Percentiles rank a stretch among this genome's conserved stretches.
These are phyloP conservation scores for Amanita fuliginea DNA, from an alignment of 768 basidiomycete genomes.

Conservation along the genomic window DNA sequence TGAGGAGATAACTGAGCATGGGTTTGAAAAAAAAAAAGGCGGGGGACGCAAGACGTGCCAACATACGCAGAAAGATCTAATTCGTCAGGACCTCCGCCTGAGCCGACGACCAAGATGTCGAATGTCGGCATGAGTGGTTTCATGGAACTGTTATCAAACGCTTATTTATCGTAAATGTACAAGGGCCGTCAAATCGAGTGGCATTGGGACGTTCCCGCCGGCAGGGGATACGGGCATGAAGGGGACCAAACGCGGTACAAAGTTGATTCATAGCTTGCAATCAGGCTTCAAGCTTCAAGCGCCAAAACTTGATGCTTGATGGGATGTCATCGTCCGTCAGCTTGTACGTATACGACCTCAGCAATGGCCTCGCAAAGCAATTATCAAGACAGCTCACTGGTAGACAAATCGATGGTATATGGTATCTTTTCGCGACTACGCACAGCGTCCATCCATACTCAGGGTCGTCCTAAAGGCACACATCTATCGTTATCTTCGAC, in stretches of 20 bases:
- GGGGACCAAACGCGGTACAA: background rate
- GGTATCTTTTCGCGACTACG: slow-evolving; percentile 30
- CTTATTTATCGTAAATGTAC: background rate
- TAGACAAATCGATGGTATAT: slow-evolving; percentile 87
- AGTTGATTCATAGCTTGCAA: background rate
- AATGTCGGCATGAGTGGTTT: slow-evolving; percentile 33
- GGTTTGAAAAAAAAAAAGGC: slow-evolving; percentile 9
- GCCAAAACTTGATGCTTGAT: too few species aligned
- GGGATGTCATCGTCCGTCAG: slow-evolving; percentile 47
- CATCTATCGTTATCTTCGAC: slow-evolving; percentile 79
- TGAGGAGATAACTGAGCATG: slow-evolving; percentile 71
- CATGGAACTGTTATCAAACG: background rate
- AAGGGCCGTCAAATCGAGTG: background rate
- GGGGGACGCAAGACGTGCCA: slow-evolving; percentile 4
- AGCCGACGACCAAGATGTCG: slow-evolving; percentile 67
- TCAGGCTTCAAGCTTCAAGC: too few species aligned
- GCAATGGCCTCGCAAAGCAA: slow-evolving; percentile 71
- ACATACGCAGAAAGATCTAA: slow-evolving; percentile 80
- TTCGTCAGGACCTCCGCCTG: slow-evolving; percentile 86
- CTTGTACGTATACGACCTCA: slow-evolving; percentile 88
- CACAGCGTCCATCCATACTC: background rate
- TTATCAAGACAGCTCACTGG: slow-evolving; percentile 78
- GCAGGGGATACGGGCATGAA: background rate
- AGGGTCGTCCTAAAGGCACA: slow-evolving; percentile 54
- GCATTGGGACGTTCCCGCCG: background rate